These are phyloP conservation scores for Uncinocarpus reesii DNA, from an alignment of 2,329 filamentous ascomycete species.

Conservation along the genomic window DNA sequence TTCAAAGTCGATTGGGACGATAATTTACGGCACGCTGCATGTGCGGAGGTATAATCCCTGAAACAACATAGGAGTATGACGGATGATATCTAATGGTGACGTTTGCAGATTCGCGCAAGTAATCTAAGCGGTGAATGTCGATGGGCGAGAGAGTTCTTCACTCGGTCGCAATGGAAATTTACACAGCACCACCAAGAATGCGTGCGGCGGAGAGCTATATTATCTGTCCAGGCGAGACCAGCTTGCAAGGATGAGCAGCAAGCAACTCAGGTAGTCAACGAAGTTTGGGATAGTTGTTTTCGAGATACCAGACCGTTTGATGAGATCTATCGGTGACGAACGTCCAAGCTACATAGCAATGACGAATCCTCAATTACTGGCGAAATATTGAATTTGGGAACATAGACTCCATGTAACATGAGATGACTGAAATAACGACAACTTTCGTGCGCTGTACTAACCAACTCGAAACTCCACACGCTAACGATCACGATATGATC, in stretches of 20 bases:
- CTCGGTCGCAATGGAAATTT: conserved; percentile 72
- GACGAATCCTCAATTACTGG: neutral
- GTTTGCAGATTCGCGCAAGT: conserved; percentile 68
- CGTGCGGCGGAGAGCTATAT: conserved; percentile 67
- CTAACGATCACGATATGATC: neutral
- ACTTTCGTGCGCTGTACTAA: neutral
- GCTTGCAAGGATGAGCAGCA: conserved; percentile 76
- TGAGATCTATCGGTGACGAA: conserved; percentile 67
- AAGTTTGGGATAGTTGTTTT: conserved; percentile 99
- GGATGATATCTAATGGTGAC: neutral
- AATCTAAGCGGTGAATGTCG: conserved; percentile 90
- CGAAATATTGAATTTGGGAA: neutral
- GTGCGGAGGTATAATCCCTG: conserved; percentile 60
- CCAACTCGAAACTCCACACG: neutral
- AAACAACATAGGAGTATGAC: neutral
- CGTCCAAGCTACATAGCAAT: neutral
- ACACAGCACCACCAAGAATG: conserved; percentile 92
- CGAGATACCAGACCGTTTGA: conserved; percentile 90
- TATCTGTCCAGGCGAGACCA: conserved; percentile 68
- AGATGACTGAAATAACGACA: conserved; percentile 8
- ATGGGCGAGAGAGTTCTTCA: conserved; percentile 77
- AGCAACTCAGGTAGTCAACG: conserved; percentile 78
- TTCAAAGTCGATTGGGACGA: conserved; percentile 82
- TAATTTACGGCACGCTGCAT: conserved; percentile 79
- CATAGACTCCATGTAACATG: conserved; percentile 8